Evolutionary conservation across 768 basidiomycete species (phyloP).

Genomic region (Psilocybe sp.): DNA sequence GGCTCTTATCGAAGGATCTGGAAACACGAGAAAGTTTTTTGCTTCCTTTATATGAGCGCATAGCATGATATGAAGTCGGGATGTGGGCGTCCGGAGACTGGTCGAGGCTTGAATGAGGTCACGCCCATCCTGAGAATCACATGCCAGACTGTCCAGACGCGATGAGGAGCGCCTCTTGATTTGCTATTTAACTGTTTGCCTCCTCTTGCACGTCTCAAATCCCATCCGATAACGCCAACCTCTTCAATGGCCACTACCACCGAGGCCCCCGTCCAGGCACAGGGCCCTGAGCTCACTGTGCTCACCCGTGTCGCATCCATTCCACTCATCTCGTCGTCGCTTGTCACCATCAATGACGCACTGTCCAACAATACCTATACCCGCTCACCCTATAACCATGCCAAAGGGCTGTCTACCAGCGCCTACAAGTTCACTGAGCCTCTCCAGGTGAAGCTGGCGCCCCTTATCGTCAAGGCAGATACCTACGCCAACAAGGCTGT

Average conservation of each 20-base stretch:
- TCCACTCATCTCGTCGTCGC: constrained; percentile 65
- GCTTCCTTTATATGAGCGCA: too few species aligned
- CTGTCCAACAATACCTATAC: constrained; percentile 61
- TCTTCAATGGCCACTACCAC: constrained; percentile 19
- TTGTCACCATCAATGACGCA: constrained; percentile 57
- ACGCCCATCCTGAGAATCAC: constrained; percentile 6
- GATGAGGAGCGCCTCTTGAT: constrained; percentile 5
- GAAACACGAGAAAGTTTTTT: too few species aligned
- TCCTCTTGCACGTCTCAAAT: not conserved
- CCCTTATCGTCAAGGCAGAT: constrained; percentile 62
- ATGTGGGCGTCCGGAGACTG: too few species aligned
- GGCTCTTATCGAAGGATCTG: too few species aligned
- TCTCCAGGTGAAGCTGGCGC: constrained; percentile 61
- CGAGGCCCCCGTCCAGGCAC: constrained; percentile 16
- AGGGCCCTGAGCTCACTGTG: constrained; percentile 57
- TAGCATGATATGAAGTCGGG: too few species aligned
- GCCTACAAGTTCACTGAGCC: constrained; percentile 67
- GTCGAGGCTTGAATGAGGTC: too few species aligned
- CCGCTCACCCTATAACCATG: constrained; percentile 61
- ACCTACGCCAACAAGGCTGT: constrained; percentile 71
- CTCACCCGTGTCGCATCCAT: constrained; percentile 67
- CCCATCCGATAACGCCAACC: constrained; percentile 4
- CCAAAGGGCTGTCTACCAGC: constrained; percentile 55
- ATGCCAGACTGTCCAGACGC: constrained; percentile 10
- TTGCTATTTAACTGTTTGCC: not conserved